Evolutionary conservation across 495 filamentous ascomycete genomes (phyloP).

Genomic region (Cercophora newfieldiana): DNA sequence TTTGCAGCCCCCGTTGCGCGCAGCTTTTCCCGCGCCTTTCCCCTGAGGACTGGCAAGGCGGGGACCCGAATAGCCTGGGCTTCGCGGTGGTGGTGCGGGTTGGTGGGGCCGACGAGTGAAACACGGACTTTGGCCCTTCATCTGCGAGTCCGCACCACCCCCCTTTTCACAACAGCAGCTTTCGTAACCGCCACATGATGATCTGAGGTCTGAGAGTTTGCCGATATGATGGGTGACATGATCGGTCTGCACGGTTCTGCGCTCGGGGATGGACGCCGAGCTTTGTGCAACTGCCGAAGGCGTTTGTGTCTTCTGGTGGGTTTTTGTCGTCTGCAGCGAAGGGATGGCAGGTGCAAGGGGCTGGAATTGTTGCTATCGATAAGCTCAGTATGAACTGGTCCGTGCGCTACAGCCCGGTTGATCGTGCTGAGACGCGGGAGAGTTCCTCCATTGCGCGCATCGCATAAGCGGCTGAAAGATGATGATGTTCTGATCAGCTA

Average conservation of each 20-base stretch:
- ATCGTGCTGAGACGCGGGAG: constrained; percentile 18
- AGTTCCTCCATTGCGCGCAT: neutral
- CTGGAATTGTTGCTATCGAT: neutral
- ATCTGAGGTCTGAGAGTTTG: neutral
- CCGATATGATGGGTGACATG: neutral
- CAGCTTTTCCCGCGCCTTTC: neutral
- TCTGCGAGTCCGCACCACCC: neutral
- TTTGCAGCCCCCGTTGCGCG: neutral
- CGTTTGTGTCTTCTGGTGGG: neutral
- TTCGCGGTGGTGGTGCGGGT: neutral
- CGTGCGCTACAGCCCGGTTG: neutral
- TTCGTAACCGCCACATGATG: neutral
- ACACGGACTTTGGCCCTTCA: neutral
- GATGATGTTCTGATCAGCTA: constrained; percentile 15
- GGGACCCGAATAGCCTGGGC: neutral
- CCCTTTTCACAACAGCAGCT: neutral
- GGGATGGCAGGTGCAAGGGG: neutral
- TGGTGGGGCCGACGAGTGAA: neutral
- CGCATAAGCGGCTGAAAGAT: constrained; percentile 19
- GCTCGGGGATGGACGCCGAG: neutral
- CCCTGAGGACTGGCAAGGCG: constrained; percentile 11
- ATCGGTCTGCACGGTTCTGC: neutral
- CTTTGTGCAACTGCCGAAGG: neutral
- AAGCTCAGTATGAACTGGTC: neutral
- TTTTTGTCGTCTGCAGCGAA: neutral